Percentiles rank a stretch among this genome's conserved stretches.
These are phyloP conservation scores for Tephrocybe sp. DNA, from an alignment of 768 basidiomycete genomes.

Conservation along the genomic window DNA sequence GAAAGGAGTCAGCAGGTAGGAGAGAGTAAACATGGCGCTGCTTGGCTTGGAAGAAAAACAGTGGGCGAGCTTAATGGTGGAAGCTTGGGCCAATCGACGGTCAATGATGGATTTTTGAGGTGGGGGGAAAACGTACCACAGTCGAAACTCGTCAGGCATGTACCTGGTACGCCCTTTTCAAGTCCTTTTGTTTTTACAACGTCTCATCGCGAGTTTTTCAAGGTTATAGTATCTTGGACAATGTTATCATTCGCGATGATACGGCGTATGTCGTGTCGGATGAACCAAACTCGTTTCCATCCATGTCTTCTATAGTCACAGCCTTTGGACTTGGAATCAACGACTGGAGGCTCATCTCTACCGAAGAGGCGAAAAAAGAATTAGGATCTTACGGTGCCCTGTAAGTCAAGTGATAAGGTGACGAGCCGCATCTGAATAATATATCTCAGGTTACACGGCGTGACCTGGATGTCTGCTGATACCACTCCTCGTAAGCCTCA, in stretches of 20 bases:
- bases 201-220: constrained; percentile 1
- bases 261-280: constrained; percentile 76
- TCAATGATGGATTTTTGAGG: constrained; percentile 50
- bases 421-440: background rate
- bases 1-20: constrained; percentile 44
- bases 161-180: constrained; percentile 51
- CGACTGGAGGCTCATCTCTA: constrained; percentile 61
- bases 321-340: constrained; percentile 33
- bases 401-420: constrained; percentile 29
- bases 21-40: constrained; percentile 39
- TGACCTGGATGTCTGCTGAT: constrained; percentile 66
- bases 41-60: constrained; percentile 37
- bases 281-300: constrained; percentile 57
- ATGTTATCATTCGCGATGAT: constrained; percentile 71
- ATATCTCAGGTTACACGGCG: constrained; percentile 56
- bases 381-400: constrained; percentile 54
- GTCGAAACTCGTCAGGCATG: constrained; percentile 58
- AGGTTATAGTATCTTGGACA: constrained; percentile 87
- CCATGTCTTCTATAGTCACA: constrained; percentile 47
- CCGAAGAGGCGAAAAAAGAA: constrained; percentile 39
- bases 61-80: constrained; percentile 22
- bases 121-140: constrained; percentile 59
- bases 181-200: constrained; percentile 1
- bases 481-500: constrained; percentile 40
- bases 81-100: constrained; percentile 32